Percentiles rank a stretch among this genome's conserved stretches.
These are phyloP conservation scores for Isoetes taiwanensis DNA, from an alignment of 75 land plant species.

Conservation along the genomic window DNA sequence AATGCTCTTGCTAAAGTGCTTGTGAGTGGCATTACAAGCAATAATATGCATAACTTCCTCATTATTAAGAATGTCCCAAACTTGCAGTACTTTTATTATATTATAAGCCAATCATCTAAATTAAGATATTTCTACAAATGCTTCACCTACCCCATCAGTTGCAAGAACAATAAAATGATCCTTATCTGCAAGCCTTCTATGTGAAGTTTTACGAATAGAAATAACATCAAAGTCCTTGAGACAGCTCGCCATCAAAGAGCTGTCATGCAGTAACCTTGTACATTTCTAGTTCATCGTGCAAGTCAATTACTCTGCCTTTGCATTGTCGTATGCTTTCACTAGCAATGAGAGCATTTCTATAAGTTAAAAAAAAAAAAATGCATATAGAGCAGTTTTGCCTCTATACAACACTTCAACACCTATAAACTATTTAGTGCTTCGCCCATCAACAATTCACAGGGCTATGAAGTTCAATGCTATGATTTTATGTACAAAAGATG, in stretches of 20 bases:
- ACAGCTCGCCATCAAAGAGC: constrained; percentile 77
- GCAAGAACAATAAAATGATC: constrained; percentile 83
- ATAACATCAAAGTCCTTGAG: constrained; percentile 76
- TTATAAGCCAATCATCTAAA: not conserved
- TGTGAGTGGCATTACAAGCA: constrained; percentile 48
- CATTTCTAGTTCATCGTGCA: constrained; percentile 83
- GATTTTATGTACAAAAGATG: not conserved
- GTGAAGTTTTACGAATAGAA: constrained; percentile 56
- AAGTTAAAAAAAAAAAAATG: not conserved
- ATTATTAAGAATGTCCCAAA: constrained; percentile 86
- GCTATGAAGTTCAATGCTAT: not conserved
- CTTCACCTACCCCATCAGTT: constrained; percentile 60
- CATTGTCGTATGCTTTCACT: constrained; percentile 53
- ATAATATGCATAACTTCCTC: constrained; percentile 77
- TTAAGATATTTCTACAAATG: not conserved
- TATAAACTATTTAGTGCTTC: not conserved
- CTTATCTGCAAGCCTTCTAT: constrained; percentile 39
- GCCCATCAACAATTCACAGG: too few relatives aligned
- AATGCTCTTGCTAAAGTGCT: constrained; percentile 66
- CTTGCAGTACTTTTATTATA: constrained; percentile 23
- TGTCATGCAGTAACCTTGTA: constrained; percentile 61
- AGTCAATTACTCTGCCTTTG: constrained; percentile 68
- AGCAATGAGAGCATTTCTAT: not conserved
- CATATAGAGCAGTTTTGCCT: not conserved
- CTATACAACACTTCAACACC: not conserved